Evolutionary conservation across 164 flowering plant genomes (phyloP).

Genomic region (Magnolia kwangsiensis): DNA sequence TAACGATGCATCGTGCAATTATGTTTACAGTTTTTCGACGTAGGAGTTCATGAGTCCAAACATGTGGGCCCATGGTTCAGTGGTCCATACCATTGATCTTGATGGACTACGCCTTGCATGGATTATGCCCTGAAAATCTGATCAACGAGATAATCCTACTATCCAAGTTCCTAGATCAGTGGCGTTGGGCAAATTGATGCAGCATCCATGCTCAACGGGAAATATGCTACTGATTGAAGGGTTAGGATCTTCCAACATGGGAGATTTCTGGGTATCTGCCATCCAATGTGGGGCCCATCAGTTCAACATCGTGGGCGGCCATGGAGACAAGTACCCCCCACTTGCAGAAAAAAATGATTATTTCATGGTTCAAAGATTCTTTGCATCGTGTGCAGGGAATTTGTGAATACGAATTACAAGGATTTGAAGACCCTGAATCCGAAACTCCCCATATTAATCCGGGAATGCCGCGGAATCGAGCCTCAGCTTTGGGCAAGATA

Average conservation of each 20-base stretch:
- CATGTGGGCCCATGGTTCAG: too few relatives aligned
- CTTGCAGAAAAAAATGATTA: not conserved
- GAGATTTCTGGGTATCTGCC: not conserved
- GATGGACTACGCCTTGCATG: too few relatives aligned
- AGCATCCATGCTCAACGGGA: not conserved
- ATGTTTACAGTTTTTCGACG: too few relatives aligned
- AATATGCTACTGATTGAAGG: not conserved
- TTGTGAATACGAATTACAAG: constrained; percentile 77
- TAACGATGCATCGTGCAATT: not conserved
- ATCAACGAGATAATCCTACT: too few relatives aligned
- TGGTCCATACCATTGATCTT: too few relatives aligned
- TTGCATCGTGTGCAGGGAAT: constrained; percentile 34
- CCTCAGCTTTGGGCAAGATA: constrained; percentile 92
- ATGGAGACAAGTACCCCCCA: not conserved
- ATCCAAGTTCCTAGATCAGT: too few relatives aligned
- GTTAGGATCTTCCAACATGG: not conserved
- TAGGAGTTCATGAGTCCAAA: not conserved
- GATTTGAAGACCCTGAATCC: constrained; percentile 82
- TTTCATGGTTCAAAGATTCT: not conserved
- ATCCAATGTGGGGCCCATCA: not conserved
- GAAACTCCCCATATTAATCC: constrained; percentile 75
- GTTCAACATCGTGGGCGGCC: too few relatives aligned
- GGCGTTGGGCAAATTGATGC: not conserved
- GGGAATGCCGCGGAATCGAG: constrained; percentile 65
- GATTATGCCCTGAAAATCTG: too few relatives aligned